phyloP scores from a whole-genome alignment of 306 rosid species.

The Pueraria montana region DNA sequence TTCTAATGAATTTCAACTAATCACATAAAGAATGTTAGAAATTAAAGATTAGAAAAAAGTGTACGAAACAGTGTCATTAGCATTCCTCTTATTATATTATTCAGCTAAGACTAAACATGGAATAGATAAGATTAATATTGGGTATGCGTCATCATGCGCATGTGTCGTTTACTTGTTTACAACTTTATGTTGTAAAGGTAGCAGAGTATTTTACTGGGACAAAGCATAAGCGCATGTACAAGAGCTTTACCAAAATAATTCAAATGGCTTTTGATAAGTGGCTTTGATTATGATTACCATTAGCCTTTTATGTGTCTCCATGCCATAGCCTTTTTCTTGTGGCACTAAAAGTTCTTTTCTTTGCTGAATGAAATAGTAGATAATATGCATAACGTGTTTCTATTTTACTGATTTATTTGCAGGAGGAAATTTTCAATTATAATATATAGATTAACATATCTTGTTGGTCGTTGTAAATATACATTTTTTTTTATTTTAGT shows the following conservation, averaged over 20 bases:
- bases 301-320: background rate
- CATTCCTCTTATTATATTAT: too few species aligned
- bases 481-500: too few species aligned
- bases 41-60: too few species aligned
- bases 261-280: constrained; percentile 6
- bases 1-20: too few species aligned
- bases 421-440: background rate
- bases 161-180: background rate
- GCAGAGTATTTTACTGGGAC: background rate
- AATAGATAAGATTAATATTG: constrained; percentile 15
- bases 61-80: too few species aligned
- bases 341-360: background rate
- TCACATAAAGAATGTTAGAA: too few species aligned
- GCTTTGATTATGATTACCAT: constrained; percentile 40
- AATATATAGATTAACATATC: too few species aligned
- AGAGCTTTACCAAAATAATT: constrained; percentile 33
- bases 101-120: background rate
- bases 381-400: background rate
- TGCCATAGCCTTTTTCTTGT: background rate
- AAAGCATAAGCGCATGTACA: background rate
- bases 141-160: background rate
- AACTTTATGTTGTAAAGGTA: constrained; percentile 39
- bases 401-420: background rate
- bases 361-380: background rate
- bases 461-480: too few species aligned